Percentiles rank a stretch among this genome's conserved stretches.
phyloP scores from a whole-genome alignment of 225 moss, liverwort and hornwort species.

The Thuidium tamariscinum region DNA sequence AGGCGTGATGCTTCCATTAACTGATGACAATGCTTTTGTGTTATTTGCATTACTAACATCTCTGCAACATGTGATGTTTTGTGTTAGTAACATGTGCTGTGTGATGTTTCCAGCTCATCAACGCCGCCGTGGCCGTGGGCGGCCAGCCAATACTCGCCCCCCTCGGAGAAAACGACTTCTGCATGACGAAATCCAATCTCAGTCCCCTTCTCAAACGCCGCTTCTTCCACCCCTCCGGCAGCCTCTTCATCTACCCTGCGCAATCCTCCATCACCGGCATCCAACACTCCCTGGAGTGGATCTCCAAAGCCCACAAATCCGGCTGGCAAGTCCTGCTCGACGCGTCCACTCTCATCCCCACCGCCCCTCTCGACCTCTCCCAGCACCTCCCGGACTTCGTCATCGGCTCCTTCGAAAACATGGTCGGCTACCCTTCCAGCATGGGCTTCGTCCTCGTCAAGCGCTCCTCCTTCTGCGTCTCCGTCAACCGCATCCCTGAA shows the following conservation, averaged over 20 bases:
- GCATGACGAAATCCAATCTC: constrained; percentile 27
- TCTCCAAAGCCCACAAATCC: constrained; percentile 27
- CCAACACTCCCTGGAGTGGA: constrained; percentile 32
- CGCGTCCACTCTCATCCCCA: constrained; percentile 47
- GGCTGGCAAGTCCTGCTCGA: constrained; percentile 43
- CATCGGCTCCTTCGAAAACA: constrained; percentile 60
- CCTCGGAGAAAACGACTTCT: constrained; percentile 54
- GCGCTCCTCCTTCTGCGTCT: constrained; percentile 37
- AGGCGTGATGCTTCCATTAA: neutral
- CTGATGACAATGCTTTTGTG: neutral
- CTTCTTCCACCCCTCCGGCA: constrained; percentile 31
- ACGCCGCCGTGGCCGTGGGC: constrained; percentile 30
- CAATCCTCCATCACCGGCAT: constrained; percentile 42
- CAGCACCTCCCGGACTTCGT: constrained; percentile 55
- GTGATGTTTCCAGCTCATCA: constrained; percentile 8
- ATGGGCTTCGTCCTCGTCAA: constrained; percentile 69
- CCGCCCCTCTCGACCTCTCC: constrained; percentile 49
- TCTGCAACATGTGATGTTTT: neutral
- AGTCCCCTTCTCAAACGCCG: constrained; percentile 20
- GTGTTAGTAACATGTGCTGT: neutral
- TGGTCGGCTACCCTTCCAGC: constrained; percentile 75
- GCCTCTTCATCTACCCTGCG: constrained; percentile 34
- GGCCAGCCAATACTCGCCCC: constrained; percentile 44
- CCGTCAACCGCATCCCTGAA: constrained; percentile 12
- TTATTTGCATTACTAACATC: neutral